Evolutionary conservation across 768 basidiomycete genomes (phyloP), one percentile per base, ranked within the genome.

Genomic region (Lactarius tabidus): DNA sequence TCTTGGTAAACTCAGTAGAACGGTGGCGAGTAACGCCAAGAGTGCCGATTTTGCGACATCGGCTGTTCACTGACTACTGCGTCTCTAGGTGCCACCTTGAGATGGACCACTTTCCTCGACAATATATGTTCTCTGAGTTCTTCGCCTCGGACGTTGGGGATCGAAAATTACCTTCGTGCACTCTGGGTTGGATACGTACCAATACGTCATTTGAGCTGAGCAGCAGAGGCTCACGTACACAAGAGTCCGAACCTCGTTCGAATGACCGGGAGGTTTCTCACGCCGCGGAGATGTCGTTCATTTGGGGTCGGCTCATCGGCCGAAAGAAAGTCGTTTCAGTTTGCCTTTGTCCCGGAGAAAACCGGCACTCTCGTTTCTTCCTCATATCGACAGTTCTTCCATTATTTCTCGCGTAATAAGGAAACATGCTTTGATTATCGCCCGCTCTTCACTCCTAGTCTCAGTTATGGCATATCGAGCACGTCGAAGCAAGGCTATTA

Each of bases 101-200:
- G 56, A 62, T 66, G 60, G 65, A 66, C 14, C 60, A 51, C 14
- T 66, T 66, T 36, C 65, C 65, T 53, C 60, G 65, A 53, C 60
- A 45, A 20, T 10, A 26, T 33, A 58, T 56, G 26, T 66, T 66
- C 38, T 35, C 57, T 10, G 57, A 66, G 39, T 66, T 62, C 36
- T 62, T 62, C 51, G 33, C 3, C 8, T 4, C 33, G 4, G 38
- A 45, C 38, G 18, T 43, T 36, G 56, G 39, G 20, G 2, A 9
- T 31, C 29, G 23, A n/a, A 33, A 18, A 43, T 10, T 29, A 10
- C 9, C 20, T 5, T 29, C 20, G 7, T n/a, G 23, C 29, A 7
- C 55, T 10, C 43, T 29, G 3, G 20, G n/a, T 38, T n/a, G 26
- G 61, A n/a, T n/a, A n/a, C n/a, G n/a, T 9, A 18, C 23, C 14